Conservation (phyloP, 148 eudicot species). For the Persicaria tinctoria region DNA sequence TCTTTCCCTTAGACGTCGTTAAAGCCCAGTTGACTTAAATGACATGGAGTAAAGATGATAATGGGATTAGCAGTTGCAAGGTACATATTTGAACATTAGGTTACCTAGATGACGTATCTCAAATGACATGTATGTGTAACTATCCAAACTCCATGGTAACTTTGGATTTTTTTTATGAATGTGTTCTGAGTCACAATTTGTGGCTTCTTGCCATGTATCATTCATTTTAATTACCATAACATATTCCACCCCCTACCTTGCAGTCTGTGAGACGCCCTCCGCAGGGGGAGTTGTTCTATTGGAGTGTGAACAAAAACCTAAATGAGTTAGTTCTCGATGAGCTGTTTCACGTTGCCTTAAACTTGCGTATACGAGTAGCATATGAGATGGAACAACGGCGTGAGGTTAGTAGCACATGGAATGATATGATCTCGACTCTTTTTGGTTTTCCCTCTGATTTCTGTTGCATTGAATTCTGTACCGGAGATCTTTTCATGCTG, state of each 20-base stretch:
- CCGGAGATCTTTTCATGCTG: neutral
- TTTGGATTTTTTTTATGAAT: neutral
- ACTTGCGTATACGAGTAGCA: conserved; percentile 48
- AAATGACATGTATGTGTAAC: neutral
- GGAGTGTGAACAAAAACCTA: conserved; percentile 53
- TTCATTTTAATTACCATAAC: neutral
- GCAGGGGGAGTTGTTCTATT: conserved; percentile 33
- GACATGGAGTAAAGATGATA: neutral
- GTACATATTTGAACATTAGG: neutral
- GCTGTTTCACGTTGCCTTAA: conserved; percentile 79
- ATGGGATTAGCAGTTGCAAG: neutral
- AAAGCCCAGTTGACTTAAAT: neutral
- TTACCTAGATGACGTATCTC: neutral
- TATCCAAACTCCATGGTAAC: neutral
- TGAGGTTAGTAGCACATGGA: conserved; percentile 39
- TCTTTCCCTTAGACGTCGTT: neutral
- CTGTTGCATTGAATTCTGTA: neutral
- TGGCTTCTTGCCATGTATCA: neutral
- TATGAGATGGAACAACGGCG: conserved; percentile 56
- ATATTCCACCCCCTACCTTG: conserved; percentile 16
- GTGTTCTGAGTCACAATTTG: neutral
- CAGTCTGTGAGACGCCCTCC: conserved; percentile 49
- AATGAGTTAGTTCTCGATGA: conserved; percentile 70
- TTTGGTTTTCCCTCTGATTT: neutral
- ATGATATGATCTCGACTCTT: neutral